Percentiles rank a stretch among this genome's conserved stretches.
phyloP scores from a whole-genome alignment of 2,329 filamentous ascomycete genomes.

The Aspergillus puulaauensis region DNA sequence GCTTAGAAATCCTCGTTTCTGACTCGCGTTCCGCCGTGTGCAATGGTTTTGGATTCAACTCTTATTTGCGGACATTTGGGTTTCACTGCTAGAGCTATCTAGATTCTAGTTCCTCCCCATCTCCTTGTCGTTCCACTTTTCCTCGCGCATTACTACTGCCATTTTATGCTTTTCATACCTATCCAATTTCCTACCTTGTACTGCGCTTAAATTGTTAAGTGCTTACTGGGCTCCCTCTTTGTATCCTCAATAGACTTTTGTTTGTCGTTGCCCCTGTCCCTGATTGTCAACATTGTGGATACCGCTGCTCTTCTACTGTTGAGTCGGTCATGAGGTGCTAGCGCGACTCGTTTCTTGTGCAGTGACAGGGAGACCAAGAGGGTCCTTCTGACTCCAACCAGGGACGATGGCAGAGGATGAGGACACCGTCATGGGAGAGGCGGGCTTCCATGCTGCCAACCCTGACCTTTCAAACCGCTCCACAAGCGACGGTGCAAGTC shows the following conservation, averaged over 20 bases:
- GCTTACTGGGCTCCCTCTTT: not conserved
- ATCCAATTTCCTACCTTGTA: not conserved
- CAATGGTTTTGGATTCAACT: conserved; percentile 2
- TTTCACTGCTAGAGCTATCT: conserved; percentile 11
- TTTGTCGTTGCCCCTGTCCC: not conserved
- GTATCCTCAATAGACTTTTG: not conserved
- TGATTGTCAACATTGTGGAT: not conserved
- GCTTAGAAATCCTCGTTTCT: not conserved
- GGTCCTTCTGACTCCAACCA: conserved; percentile 2
- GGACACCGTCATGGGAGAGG: conserved; percentile 41
- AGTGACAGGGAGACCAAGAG: conserved; percentile 10
- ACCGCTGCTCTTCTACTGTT: not conserved
- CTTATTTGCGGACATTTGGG: conserved; percentile 6
- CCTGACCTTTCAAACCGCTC: conserved; percentile 17
- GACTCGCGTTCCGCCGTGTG: not conserved
- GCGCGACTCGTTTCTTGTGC: not conserved
- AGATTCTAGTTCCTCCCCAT: conserved; percentile 11
- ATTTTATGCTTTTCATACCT: not conserved
- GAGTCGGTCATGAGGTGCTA: conserved; percentile 20
- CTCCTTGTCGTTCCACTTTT: not conserved
- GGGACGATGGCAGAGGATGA: conserved; percentile 36
- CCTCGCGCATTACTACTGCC: not conserved
- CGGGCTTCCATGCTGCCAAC: conserved; percentile 20
- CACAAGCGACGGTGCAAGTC: conserved; percentile 16
- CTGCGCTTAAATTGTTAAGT: not conserved